Conservation (phyloP, 192 early-diverging fungal species). For the Coemansia sp. region DNA sequence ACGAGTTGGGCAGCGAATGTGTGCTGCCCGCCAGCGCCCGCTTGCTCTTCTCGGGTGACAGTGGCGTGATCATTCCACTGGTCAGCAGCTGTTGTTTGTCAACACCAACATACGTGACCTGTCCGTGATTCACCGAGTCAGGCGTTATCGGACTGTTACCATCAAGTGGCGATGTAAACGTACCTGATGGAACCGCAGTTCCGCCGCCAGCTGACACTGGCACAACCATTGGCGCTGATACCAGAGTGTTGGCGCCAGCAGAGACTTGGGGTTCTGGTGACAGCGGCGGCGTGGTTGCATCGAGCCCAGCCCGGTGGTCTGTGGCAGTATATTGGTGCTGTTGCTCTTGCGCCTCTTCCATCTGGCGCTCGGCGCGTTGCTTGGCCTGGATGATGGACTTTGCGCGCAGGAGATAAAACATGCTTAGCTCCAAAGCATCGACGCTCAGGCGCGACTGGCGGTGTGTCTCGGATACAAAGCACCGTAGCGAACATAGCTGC, state of each 20-base stretch:
- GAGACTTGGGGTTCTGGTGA: slow-evolving; percentile 14
- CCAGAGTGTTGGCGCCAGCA: background rate
- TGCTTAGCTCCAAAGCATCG: slow-evolving; percentile 48
- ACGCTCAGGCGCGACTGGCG: slow-evolving; percentile 42
- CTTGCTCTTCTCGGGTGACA: slow-evolving; percentile 25
- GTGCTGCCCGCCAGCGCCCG: slow-evolving; percentile 31
- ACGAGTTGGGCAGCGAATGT: slow-evolving; percentile 29
- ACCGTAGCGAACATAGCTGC: slow-evolving; percentile 50
- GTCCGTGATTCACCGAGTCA: slow-evolving; percentile 16
- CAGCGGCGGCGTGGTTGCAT: slow-evolving; percentile 22
- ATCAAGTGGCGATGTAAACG: slow-evolving; percentile 23
- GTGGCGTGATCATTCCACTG: slow-evolving; percentile 40
- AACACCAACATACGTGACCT: slow-evolving; percentile 17
- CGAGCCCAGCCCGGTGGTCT: slow-evolving; percentile 3
- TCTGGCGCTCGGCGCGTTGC: slow-evolving; percentile 30
- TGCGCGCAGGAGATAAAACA: slow-evolving; percentile 52
- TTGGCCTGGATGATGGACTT: slow-evolving; percentile 48
- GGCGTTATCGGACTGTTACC: slow-evolving; percentile 34
- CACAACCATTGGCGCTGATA: slow-evolving; percentile 19
- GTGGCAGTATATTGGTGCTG: slow-evolving; percentile 5
- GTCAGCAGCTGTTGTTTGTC: slow-evolving; percentile 40
- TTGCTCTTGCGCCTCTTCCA: slow-evolving; percentile 31
- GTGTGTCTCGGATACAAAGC: slow-evolving; percentile 54
- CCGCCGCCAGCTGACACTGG: background rate
- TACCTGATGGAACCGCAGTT: slow-evolving; percentile 9